Conservation (phyloP, 1,284 basidiomycete species). For the Apiotrichum brassicae region DNA sequence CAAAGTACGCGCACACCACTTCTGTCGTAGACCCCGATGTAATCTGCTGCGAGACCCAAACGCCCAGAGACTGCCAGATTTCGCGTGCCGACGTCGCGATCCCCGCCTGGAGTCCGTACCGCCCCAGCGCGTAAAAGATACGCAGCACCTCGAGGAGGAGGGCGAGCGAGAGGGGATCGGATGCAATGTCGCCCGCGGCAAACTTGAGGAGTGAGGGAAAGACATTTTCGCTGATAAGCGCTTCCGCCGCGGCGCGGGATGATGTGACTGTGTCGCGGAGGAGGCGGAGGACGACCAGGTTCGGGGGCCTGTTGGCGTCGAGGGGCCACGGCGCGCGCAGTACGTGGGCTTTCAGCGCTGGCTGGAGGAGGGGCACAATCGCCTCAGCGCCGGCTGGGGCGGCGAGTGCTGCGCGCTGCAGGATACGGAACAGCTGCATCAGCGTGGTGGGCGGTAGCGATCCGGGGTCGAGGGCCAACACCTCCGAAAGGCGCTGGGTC, state of each 20-base stretch:
- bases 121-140: slow-evolving; percentile 61
- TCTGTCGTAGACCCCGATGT: not conserved
- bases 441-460: slow-evolving; percentile 24
- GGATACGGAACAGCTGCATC: slow-evolving; percentile 57
- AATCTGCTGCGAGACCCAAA: slow-evolving; percentile 16
- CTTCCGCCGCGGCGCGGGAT: slow-evolving; percentile 61
- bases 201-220: slow-evolving; percentile 69
- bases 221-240: slow-evolving; percentile 51
- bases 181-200: slow-evolving; percentile 50
- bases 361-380: slow-evolving; percentile 55
- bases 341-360: slow-evolving; percentile 49
- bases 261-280: slow-evolving; percentile 58
- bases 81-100: slow-evolving; percentile 31
- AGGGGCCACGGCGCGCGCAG: slow-evolving; percentile 29
- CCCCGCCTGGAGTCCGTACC: slow-evolving; percentile 66
- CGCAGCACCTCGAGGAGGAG: slow-evolving; percentile 56
- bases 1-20: slow-evolving; percentile 51
- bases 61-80: slow-evolving; percentile 33
- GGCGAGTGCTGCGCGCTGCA: slow-evolving; percentile 58
- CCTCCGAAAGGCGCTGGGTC: slow-evolving; percentile 24
- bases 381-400: slow-evolving; percentile 54
- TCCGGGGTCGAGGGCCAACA: slow-evolving; percentile 22
- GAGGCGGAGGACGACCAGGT: slow-evolving; percentile 53
- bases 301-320: slow-evolving; percentile 49
- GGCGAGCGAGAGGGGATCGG: slow-evolving; percentile 2